Conservation (phyloP, 2,329 filamentous ascomycete genomes). For the Ascocoryne sarcoides region DNA sequence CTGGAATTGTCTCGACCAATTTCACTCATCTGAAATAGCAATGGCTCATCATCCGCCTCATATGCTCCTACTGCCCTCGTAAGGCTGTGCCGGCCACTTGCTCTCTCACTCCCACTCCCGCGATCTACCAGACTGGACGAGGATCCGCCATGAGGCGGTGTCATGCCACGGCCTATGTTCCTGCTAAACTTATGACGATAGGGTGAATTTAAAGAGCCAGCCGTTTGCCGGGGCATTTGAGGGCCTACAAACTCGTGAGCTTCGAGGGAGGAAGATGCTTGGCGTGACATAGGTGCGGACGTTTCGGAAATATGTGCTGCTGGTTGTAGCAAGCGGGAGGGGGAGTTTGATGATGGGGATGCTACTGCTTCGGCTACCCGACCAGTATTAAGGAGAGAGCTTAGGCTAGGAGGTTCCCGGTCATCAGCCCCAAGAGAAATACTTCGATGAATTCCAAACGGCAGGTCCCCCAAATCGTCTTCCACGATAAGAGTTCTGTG, state of each 20-base stretch:
- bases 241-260: slow-evolving; percentile 19
- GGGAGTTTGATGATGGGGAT: slow-evolving; percentile 20
- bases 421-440: slow-evolving; percentile 60
- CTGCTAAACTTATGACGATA: slow-evolving; percentile 26
- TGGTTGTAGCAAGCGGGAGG: slow-evolving; percentile 27
- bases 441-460: slow-evolving; percentile 54
- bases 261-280: slow-evolving; percentile 24
- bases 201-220: slow-evolving; percentile 24
- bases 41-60: slow-evolving; percentile 56
- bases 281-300: slow-evolving; percentile 19
- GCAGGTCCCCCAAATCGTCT: slow-evolving; percentile 50
- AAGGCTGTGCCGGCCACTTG: slow-evolving; percentile 35
- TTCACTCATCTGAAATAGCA: slow-evolving; percentile 67
- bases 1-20: slow-evolving; percentile 49
- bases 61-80: slow-evolving; percentile 35
- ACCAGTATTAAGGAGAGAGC: slow-evolving; percentile 45
- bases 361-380: slow-evolving; percentile 33
- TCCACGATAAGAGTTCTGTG: slow-evolving; percentile 45
- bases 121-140: slow-evolving; percentile 29
- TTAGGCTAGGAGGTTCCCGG: slow-evolving; percentile 55
- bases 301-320: slow-evolving; percentile 25
- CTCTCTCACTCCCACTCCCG: slow-evolving; percentile 29
- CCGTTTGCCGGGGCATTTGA: slow-evolving; percentile 18
- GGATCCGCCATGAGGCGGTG: slow-evolving; percentile 27
- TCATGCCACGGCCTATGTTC: slow-evolving; percentile 25